Evolutionary conservation across 371 early-diverging fungal species (phyloP).

Genomic region (Conidiobolus coronatus): DNA sequence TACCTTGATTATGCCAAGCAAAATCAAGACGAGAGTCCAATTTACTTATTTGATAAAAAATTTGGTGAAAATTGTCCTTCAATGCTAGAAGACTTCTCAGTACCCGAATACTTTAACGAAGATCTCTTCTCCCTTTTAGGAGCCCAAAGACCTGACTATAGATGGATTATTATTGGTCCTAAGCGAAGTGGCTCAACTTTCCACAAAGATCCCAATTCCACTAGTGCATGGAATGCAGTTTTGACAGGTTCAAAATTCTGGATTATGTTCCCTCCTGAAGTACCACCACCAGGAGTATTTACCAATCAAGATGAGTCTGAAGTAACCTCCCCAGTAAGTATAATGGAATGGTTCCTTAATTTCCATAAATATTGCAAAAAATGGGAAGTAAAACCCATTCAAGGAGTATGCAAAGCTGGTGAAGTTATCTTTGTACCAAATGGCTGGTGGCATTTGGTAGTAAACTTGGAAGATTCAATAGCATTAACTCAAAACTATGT

Average conservation of each 20-base stretch:
- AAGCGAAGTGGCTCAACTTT: constrained; percentile 30
- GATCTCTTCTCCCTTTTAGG: constrained; percentile 29
- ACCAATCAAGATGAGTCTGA: constrained; percentile 31
- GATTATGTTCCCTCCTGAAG: constrained; percentile 34
- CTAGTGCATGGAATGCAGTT: constrained; percentile 46
- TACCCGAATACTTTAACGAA: constrained; percentile 29
- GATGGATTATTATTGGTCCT: constrained; percentile 51
- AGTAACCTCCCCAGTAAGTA: constrained; percentile 36
- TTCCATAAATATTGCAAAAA: constrained; percentile 16
- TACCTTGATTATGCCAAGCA: constrained; percentile 21
- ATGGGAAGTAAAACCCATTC: constrained; percentile 14
- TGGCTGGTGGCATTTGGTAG: constrained; percentile 54
- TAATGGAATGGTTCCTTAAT: constrained; percentile 35
- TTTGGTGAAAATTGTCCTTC: constrained; percentile 18
- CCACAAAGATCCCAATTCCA: constrained; percentile 44
- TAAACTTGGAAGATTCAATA: constrained; percentile 35
- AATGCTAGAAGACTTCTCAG: constrained; percentile 22
- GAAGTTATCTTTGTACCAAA: constrained; percentile 41
- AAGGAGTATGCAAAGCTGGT: constrained; percentile 30
- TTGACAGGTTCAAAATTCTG: constrained; percentile 30
- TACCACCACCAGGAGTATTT: constrained; percentile 39
- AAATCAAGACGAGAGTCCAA: constrained; percentile 23
- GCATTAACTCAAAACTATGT: constrained; percentile 50
- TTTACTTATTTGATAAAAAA: constrained; percentile 44
- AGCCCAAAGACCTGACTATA: constrained; percentile 30